phyloP scores from a whole-genome alignment of 2,329 filamentous ascomycete species.

The Alternaria postmessia region DNA sequence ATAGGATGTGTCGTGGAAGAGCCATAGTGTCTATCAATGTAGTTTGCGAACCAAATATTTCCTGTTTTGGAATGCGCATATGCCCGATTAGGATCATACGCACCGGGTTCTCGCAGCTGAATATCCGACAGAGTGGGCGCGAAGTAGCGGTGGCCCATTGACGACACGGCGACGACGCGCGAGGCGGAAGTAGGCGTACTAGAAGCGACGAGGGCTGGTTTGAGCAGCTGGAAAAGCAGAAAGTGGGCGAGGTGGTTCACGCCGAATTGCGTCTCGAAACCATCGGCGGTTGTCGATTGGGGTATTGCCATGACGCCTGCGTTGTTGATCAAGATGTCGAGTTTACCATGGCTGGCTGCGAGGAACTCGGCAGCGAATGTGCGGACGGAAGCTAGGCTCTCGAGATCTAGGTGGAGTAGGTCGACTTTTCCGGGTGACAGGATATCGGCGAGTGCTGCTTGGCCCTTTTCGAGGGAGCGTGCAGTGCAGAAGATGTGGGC shows the following conservation, averaged over 20 bases:
- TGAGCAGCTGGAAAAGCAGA: not conserved
- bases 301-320: not conserved
- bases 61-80: not conserved
- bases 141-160: not conserved
- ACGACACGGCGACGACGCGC: not conserved
- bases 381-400: not conserved
- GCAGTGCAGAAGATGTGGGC: slow-evolving; percentile 57
- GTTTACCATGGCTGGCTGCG: not conserved
- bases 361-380: not conserved
- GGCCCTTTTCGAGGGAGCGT: slow-evolving; percentile 40
- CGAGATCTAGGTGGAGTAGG: not conserved
- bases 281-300: not conserved
- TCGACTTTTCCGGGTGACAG: not conserved
- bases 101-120: not conserved
- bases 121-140: not conserved
- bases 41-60: not conserved
- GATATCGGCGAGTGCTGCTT: slow-evolving; percentile 15
- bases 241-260: not conserved
- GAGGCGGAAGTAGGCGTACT: not conserved
- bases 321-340: not conserved
- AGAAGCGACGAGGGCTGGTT: not conserved
- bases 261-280: not conserved
- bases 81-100: not conserved
- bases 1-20: not conserved
- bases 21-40: not conserved